Base-by-base conservation (phyloP, 768 basidiomycete genomes). In the Albatrellus ellisii region DNA sequence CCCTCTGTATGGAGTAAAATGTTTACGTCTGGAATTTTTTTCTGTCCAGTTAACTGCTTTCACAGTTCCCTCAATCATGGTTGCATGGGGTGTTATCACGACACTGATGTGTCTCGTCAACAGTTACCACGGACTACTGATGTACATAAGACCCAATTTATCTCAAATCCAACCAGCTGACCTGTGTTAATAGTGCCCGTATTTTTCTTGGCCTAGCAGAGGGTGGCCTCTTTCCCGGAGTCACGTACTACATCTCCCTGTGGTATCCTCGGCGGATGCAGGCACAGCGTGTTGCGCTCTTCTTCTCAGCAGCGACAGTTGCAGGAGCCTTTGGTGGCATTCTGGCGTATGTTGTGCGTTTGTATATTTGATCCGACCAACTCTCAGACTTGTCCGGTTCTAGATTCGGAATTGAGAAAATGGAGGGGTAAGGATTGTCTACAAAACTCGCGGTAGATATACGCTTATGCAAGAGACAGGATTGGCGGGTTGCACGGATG, bases 201-300 rank as follows among this genome's bases (percentile, higher is more conserved):
- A 22, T 66, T 31, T 64, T 72, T 47, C 62, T 73, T 11, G 72
- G 70, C 36, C 50, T 70, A 24, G 56, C 68, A 21, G 71, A 72
- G 50, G 67, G 63, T 35, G 72, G 73, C 12, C 12, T 50, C 25
- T 57, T 56, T 42, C 61, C 66, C 0, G 63, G 63, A 1, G 55
- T 67, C 42, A 61, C 59, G 2, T 71, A 67, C 42, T 66, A 62
- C 31, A 59, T 76, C 33, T 73, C 72, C 9, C 55, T 73, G 37
- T 79, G 77, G 77, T 74, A 83, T 52, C 66, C 73, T 8, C 62
- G 70, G 26, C 59, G 61, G 40, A 77, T 80, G 51, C 68, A 76
- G 33, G 75, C 71, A 14, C 60, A 58, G 51, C 68, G 77, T 20
- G 67, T 77, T 42, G 73, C 77, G 4, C 62, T 79, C 27, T 79